A percentile compares a stretch with the other conserved stretches of the same genome.
These are phyloP conservation scores for Hevea brasiliensis DNA, from an alignment of 345 rosid genomes.

Conservation along the genomic window DNA sequence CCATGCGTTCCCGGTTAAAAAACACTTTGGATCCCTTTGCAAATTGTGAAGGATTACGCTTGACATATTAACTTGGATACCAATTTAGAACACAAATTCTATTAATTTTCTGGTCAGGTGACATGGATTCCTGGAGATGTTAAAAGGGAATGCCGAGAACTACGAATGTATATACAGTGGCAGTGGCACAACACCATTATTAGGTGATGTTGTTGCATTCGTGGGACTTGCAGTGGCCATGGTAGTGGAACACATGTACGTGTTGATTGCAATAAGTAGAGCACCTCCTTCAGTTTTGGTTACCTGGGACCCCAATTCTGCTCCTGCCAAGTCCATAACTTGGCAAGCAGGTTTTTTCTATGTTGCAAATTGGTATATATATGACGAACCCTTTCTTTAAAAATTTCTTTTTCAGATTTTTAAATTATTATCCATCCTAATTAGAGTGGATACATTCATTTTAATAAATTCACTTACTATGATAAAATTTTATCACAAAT, in stretches of 20 bases:
- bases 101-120: constrained; percentile 38
- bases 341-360: constrained; percentile 81
- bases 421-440: too few relatives aligned
- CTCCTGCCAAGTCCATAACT: constrained; percentile 42
- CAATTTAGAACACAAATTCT: too few relatives aligned
- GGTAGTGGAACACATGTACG: constrained; percentile 64
- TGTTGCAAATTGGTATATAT: constrained; percentile 67
- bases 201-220: constrained; percentile 61
- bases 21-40: background rate
- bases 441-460: too few relatives aligned
- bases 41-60: background rate
- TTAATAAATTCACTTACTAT: too few relatives aligned
- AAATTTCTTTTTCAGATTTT: too few relatives aligned
- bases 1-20: constrained; percentile 76
- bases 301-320: constrained; percentile 50
- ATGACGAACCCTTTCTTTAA: too few relatives aligned
- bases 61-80: too few relatives aligned
- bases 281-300: constrained; percentile 52
- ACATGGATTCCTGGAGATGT: constrained; percentile 38
- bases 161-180: constrained; percentile 65
- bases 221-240: constrained; percentile 59
- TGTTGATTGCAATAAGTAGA: constrained; percentile 65
- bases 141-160: constrained; percentile 21
- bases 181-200: constrained; percentile 67
- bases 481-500: too few relatives aligned